Conservation (phyloP, 2,329 filamentous ascomycete genomes). For the Alternaria triticina region DNA sequence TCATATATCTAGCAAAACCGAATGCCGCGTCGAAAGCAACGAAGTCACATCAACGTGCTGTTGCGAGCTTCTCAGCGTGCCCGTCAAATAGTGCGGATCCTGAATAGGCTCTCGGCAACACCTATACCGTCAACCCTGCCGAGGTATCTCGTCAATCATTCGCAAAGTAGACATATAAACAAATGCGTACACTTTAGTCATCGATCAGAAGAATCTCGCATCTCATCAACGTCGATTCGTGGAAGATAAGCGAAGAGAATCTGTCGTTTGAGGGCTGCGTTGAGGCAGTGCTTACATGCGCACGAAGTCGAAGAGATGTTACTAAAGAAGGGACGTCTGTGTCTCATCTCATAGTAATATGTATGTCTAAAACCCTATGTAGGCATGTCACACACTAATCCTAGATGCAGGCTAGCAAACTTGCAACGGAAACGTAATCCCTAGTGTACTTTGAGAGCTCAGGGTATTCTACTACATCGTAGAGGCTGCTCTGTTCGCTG, state of each 20-base stretch:
- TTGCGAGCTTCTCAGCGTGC: not conserved
- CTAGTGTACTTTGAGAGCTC: constrained; percentile 24
- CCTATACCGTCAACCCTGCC: not conserved
- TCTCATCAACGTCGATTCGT: not conserved
- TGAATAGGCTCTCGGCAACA: not conserved
- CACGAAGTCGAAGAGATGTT: not conserved
- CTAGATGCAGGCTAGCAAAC: constrained; percentile 12
- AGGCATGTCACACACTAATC: not conserved
- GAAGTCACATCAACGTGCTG: not conserved
- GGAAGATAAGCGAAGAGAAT: not conserved
- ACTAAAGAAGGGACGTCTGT: not conserved
- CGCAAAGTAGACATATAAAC: not conserved
- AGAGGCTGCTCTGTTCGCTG: not conserved
- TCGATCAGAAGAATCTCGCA: not conserved
- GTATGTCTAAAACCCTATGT: not conserved
- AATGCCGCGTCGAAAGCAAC: not conserved
- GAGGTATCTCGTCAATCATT: not conserved
- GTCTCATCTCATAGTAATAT: not conserved
- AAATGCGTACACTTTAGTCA: not conserved
- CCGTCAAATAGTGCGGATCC: not conserved
- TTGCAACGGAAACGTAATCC: constrained; percentile 17
- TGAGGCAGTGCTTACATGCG: constrained; percentile 12
- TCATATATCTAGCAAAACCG: constrained; percentile 5
- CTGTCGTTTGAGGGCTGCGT: not conserved
- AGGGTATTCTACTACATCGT: constrained; percentile 20